Evolutionary conservation across 768 basidiomycete genomes (phyloP).

Genomic region (Boletus sp.): DNA sequence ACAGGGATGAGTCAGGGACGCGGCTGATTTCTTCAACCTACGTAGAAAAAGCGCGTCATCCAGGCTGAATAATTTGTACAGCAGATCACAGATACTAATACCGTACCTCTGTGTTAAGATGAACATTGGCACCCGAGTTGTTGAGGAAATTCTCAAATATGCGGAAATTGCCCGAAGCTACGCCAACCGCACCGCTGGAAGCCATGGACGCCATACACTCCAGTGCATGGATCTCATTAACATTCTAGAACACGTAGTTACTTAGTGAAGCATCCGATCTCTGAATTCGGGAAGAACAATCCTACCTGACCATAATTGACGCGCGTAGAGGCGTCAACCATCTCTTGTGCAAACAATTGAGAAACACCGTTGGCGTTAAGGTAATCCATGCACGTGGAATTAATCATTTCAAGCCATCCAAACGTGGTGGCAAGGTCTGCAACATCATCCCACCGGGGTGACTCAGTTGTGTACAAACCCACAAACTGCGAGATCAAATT

Average conservation of each 20-base stretch:
- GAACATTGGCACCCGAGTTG: conserved; percentile 63
- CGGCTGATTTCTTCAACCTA: conserved; percentile 56
- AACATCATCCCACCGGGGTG: conserved; percentile 65
- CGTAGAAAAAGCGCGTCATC: background rate
- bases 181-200: conserved; percentile 58
- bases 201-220: conserved; percentile 74
- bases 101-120: conserved; percentile 65
- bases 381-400: conserved; percentile 56
- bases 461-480: conserved; percentile 50
- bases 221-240: conserved; percentile 71
- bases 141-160: conserved; percentile 83
- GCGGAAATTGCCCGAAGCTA: conserved; percentile 79
- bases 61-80: background rate
- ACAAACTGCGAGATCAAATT: conserved; percentile 52
- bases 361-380: conserved; percentile 54
- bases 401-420: conserved; percentile 48
- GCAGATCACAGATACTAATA: background rate
- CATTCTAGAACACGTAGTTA: conserved; percentile 44
- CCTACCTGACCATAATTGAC: conserved; percentile 81
- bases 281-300: background rate
- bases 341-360: conserved; percentile 60
- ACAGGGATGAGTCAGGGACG: conserved; percentile 44
- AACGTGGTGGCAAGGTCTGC: conserved; percentile 51
- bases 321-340: conserved; percentile 77
- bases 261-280: background rate